Percentiles rank a stretch among this genome's conserved stretches.
Conservation (phyloP, 129 eudicot species). For the Flaveria linearis region DNA sequence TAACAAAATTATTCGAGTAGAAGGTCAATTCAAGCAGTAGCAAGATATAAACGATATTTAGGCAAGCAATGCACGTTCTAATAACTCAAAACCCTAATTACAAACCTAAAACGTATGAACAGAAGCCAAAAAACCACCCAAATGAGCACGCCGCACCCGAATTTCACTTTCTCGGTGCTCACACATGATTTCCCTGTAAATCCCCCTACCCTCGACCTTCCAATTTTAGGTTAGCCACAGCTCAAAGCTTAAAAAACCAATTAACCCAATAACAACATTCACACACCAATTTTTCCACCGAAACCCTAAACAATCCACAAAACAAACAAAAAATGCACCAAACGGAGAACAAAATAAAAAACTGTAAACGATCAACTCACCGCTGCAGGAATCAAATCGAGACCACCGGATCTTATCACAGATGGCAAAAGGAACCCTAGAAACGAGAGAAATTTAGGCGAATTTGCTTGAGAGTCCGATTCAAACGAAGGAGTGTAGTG, state of each 20-base stretch:
- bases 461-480: slow-evolving; percentile 4
- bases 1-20: too few species aligned
- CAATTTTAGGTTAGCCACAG: slow-evolving; percentile 20
- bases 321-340: background rate
- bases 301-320: slow-evolving; percentile 29
- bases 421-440: slow-evolving; percentile 31
- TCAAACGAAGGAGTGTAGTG: background rate
- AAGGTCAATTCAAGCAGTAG: background rate
- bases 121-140: background rate
- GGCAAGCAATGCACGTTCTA: slow-evolving; percentile 6
- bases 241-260: slow-evolving; percentile 16
- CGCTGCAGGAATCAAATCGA: slow-evolving; percentile 20
- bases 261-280: slow-evolving; percentile 5
- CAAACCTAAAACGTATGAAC: slow-evolving; percentile 8
- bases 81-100: slow-evolving; percentile 23
- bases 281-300: slow-evolving; percentile 15
- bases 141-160: slow-evolving; percentile 16
- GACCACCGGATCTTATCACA: slow-evolving; percentile 31
- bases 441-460: slow-evolving; percentile 8
- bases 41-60: background rate
- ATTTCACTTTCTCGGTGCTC: background rate
- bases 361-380: slow-evolving; percentile 24
- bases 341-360: background rate
- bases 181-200: slow-evolving; percentile 3
- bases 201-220: background rate